A percentile compares a stretch with the other conserved stretches of the same genome.
These are phyloP conservation scores for Cryptococcus sp. DNA, from an alignment of 1,284 basidiomycete species.

Conservation along the genomic window DNA sequence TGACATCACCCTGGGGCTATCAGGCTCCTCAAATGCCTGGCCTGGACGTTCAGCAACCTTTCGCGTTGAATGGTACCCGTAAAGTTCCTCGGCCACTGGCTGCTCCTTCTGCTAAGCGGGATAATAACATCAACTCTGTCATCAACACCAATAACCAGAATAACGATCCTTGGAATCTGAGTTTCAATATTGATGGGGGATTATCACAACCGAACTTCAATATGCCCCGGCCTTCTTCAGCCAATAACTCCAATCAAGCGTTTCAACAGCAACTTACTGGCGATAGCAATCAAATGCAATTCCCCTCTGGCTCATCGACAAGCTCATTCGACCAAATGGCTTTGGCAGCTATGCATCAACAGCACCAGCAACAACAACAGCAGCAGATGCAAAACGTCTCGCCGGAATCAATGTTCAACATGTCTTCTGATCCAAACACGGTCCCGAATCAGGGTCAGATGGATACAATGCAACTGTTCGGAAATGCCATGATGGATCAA, in stretches of 20 bases:
- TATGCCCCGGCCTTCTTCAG: conserved; percentile 7
- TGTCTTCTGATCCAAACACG: not conserved
- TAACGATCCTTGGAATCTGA: not conserved
- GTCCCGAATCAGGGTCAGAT: not conserved
- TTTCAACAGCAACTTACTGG: conserved; percentile 8
- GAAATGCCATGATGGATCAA: conserved; percentile 26
- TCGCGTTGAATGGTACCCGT: conserved; percentile 19
- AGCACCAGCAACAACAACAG: conserved; percentile 4
- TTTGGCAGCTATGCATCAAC: not conserved
- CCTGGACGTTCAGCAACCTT: conserved; percentile 47
- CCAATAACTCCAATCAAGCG: not conserved
- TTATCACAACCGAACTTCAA: conserved; percentile 1
- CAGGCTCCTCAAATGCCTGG: conserved; percentile 46
- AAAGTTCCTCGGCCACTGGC: conserved; percentile 39
- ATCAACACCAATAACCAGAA: conserved; percentile 1
- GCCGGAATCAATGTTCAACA: not conserved
- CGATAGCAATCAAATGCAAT: not conserved
- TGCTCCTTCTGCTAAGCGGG: not conserved
- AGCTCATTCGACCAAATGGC: not conserved
- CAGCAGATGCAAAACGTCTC: not conserved
- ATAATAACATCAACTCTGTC: conserved; percentile 1
- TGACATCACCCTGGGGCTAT: conserved; percentile 42
- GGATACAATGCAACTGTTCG: conserved; percentile 12
- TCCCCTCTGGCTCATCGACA: not conserved
- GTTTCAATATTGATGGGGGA: not conserved